phyloP scores from a whole-genome alignment of 2,329 filamentous ascomycete species.

The Fusarium sacchari region DNA sequence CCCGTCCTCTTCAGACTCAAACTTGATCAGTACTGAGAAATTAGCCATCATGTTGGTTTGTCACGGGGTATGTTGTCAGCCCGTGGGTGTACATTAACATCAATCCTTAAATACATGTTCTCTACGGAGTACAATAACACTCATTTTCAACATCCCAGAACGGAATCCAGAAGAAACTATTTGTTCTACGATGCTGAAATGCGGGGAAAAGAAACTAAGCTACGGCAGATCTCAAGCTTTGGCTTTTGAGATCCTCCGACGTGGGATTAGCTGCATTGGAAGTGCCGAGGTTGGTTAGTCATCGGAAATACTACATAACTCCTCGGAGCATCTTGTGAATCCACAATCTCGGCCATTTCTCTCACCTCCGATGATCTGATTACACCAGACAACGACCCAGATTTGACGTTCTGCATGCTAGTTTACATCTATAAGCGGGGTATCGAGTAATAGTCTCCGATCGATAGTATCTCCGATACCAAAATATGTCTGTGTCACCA shows the following conservation, averaged over 20 bases:
- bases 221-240: background rate
- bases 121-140: too few relatives aligned
- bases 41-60: background rate
- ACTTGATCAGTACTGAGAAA: background rate
- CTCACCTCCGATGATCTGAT: background rate
- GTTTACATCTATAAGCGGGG: too few relatives aligned
- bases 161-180: background rate
- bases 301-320: background rate
- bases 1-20: background rate
- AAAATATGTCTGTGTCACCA: background rate
- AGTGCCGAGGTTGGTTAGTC: background rate
- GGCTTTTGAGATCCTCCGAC: background rate
- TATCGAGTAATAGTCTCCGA: background rate
- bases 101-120: background rate
- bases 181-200: background rate
- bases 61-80: background rate
- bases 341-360: background rate
- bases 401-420: accelerated
- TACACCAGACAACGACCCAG: background rate
- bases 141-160: too few relatives aligned
- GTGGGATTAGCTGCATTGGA: background rate
- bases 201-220: background rate
- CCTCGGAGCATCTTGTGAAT: background rate
- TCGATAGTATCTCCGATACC: background rate
- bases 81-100: too few relatives aligned